Percentiles rank a stretch among this genome's conserved stretches.
These are phyloP conservation scores for Gossypium davidsonii DNA, from an alignment of 441 rosid species.

Conservation along the genomic window DNA sequence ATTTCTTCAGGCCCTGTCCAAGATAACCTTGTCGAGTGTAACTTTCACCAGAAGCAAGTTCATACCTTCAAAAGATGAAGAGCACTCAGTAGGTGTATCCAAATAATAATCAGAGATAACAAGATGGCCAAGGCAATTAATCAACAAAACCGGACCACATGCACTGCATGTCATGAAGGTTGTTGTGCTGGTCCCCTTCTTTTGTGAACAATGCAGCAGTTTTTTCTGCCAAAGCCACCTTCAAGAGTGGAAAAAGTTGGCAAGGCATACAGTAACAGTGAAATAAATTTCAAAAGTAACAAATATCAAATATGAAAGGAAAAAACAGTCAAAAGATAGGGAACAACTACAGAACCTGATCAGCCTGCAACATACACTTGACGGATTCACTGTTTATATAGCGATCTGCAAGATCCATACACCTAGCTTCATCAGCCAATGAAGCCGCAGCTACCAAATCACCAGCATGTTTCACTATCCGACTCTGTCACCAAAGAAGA, in stretches of 20 bases:
- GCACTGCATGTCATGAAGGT: conserved; percentile 99
- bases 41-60: conserved; percentile 99
- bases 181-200: conserved; percentile 97
- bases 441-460: conserved; percentile 88
- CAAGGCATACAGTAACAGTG: conserved; percentile 13
- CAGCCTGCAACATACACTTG: conserved; percentile 98
- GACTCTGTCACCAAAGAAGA: conserved; percentile 55
- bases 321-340: conserved; percentile 23
- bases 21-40: conserved; percentile 92
- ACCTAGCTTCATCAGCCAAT: conserved; percentile 99
- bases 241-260: conserved; percentile 16
- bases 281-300: conserved; percentile 8
- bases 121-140: conserved; percentile 11
- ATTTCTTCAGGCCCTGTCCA: conserved; percentile 88
- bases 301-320: neutral
- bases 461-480: conserved; percentile 98
- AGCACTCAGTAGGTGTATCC: conserved; percentile 12
- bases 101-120: neutral
- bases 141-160: conserved; percentile 78
- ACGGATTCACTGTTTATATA: conserved; percentile 94
- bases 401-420: conserved; percentile 99
- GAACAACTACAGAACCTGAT: conserved; percentile 65
- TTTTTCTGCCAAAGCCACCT: conserved; percentile 93
- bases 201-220: conserved; percentile 95
- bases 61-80: conserved; percentile 61